Evolutionary conservation across 2,329 filamentous ascomycete species (phyloP), one percentile per base, ranked within the genome.

Genomic region (Trichoderma atrobrunneum): DNA sequence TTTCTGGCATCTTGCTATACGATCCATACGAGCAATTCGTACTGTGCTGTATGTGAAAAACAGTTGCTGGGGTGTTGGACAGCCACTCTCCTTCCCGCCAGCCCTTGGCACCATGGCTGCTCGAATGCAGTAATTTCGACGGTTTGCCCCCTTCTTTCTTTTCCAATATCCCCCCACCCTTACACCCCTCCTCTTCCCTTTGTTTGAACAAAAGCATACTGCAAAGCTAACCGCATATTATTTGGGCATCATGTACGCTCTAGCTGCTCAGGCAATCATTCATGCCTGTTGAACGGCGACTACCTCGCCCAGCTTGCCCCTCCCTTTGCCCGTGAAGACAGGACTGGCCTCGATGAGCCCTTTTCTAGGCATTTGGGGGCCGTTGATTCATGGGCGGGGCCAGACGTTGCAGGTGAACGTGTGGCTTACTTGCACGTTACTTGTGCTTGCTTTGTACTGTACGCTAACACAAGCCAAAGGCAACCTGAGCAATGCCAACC

Each of bases 331-430:
- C 65, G 34, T 68, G 18, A 36, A 68, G 43, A 59, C 57, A 62
- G 57, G 70, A 30, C 57, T 57, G 70, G 11, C 70, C 70, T 63
- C 28, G 56, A 68, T 68, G 43, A 69, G 71, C 26, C 28, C 56
- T 61, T 60, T 60, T 39, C 39, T n/a, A 59, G 66, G 32, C 24
- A 32, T 51, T 72, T 72, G 71, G 71, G 71, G 71, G 71, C 71
- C 64, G 59, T 69, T 67, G 64, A 59, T 62, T 62, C 43, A 16
- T 34, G 24, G 39, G 70, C 54, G 70, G 70, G 57, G 28, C 63
- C 7, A 28, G 30, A 51, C 43, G 26, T 59, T 69, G 16, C 43
- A n/a, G 57, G 64, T 57, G 39, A 54, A 24, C 56, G 61, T 60
- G 62, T 36, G 63, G 56, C 62, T 66, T 67, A 18, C 61, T 5